Conservation (phyloP, 1,284 basidiomycete genomes). For the Leccinum variabile region DNA sequence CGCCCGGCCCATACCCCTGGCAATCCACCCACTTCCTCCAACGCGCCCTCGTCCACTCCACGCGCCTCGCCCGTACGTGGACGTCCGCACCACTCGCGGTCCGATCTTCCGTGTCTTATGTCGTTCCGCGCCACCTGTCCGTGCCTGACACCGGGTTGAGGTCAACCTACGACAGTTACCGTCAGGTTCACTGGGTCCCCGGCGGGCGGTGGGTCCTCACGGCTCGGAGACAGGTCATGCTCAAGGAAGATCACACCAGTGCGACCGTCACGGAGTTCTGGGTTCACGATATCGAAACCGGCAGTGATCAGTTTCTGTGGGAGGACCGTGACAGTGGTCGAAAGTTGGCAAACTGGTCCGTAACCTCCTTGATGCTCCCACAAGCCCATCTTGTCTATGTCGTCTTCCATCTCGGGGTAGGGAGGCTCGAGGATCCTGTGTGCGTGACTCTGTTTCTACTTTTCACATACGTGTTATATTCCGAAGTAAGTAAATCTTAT, state of each 20-base stretch:
- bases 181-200: constrained; percentile 18
- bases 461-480: neutral
- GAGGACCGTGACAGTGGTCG: constrained; percentile 2
- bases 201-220: constrained; percentile 20
- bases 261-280: constrained; percentile 3
- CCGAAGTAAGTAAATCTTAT: neutral
- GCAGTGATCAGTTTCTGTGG: constrained; percentile 17
- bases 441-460: constrained; percentile 8
- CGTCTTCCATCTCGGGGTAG: constrained; percentile 16
- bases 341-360: neutral
- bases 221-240: constrained; percentile 13
- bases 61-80: constrained; percentile 19
- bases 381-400: constrained; percentile 21
- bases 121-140: neutral
- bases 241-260: neutral
- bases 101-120: neutral
- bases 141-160: neutral
- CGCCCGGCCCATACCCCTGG: constrained; percentile 22
- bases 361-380: constrained; percentile 12
- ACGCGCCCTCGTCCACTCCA: constrained; percentile 21
- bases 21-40: constrained; percentile 22
- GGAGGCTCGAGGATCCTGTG: constrained; percentile 19
- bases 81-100: constrained; percentile 14
- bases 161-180: neutral
- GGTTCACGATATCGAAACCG: constrained; percentile 21